phyloP scores from a whole-genome alignment of 805 yeast genomes.

The Candida anglica region DNA sequence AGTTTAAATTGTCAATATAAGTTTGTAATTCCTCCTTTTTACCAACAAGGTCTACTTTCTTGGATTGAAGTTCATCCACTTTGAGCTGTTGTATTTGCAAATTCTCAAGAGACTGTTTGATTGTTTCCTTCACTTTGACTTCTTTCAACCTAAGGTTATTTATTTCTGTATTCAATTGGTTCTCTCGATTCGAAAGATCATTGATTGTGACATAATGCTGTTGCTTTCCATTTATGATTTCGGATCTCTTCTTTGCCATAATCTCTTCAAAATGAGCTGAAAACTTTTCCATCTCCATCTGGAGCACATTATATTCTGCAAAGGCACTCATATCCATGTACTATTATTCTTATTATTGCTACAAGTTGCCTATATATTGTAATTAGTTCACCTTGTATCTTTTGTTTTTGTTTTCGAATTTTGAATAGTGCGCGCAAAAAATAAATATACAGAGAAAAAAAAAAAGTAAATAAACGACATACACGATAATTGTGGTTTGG shows the following conservation, averaged over 20 bases:
- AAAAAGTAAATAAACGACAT: too few relatives aligned
- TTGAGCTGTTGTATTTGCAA: slow-evolving; percentile 28
- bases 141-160: slow-evolving; percentile 21
- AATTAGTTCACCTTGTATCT: too few relatives aligned
- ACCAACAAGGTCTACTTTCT: slow-evolving; percentile 29
- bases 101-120: slow-evolving; percentile 18
- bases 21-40: slow-evolving; percentile 19
- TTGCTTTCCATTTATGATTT: slow-evolving; percentile 29
- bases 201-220: slow-evolving; percentile 25
- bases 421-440: too few relatives aligned
- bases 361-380: too few relatives aligned
- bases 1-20: slow-evolving; percentile 19
- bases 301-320: slow-evolving; percentile 34
- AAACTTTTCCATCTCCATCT: slow-evolving; percentile 34
- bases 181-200: slow-evolving; percentile 26
- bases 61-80: slow-evolving; percentile 28
- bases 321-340: slow-evolving; percentile 13
- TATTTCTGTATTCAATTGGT: slow-evolving; percentile 26
- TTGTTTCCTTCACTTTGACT: slow-evolving; percentile 21
- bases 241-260: slow-evolving; percentile 27
- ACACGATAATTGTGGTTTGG: too few relatives aligned
- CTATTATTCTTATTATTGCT: too few relatives aligned
- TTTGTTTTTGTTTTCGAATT: too few relatives aligned
- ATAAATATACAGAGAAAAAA: too few relatives aligned
- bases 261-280: slow-evolving; percentile 32